A percentile compares a stretch with the other conserved stretches of the same genome.
Conservation (phyloP, 2,329 filamentous ascomycete genomes). For the Cladosporium sp. region DNA sequence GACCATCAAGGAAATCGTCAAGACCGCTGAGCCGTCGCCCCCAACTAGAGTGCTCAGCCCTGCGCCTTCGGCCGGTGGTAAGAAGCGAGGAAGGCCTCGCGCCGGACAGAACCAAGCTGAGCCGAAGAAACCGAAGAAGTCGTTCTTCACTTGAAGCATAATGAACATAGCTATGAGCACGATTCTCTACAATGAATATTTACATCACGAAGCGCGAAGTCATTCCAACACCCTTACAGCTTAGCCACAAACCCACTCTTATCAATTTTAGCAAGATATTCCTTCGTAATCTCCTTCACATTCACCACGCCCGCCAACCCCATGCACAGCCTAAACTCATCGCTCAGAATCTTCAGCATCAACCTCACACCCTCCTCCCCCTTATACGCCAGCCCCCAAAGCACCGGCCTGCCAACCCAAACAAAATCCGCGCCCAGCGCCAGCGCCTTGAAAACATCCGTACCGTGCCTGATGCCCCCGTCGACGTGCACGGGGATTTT, state of each 20-base stretch:
- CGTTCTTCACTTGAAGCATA: constrained; percentile 6
- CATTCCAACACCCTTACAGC: constrained; percentile 17
- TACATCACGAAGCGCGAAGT: too few relatives aligned
- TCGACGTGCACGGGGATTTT: constrained; percentile 56
- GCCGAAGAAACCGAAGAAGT: constrained; percentile 3
- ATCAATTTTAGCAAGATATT: constrained; percentile 37
- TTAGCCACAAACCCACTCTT: constrained; percentile 26
- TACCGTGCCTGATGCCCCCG: constrained; percentile 49
- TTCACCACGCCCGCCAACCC: constrained; percentile 35
- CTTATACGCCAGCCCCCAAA: constrained; percentile 44
- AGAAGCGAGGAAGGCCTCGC: constrained; percentile 4
- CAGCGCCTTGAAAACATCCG: constrained; percentile 53
- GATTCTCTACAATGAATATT: not conserved
- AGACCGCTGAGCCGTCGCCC: constrained; percentile 3
- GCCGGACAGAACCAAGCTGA: not conserved
- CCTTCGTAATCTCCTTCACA: constrained; percentile 34
- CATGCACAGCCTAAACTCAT: constrained; percentile 38
- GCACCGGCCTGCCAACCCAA: constrained; percentile 43
- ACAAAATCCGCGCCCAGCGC: constrained; percentile 41
- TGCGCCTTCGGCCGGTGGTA: not conserved
- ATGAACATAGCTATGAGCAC: constrained; percentile 7
- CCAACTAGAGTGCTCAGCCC: not conserved
- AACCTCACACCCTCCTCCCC: constrained; percentile 36
- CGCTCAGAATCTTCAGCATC: constrained; percentile 39
- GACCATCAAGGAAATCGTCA: constrained; percentile 76